phyloP scores from a whole-genome alignment of 306 rosid genomes.

The Lotus japonicus region DNA sequence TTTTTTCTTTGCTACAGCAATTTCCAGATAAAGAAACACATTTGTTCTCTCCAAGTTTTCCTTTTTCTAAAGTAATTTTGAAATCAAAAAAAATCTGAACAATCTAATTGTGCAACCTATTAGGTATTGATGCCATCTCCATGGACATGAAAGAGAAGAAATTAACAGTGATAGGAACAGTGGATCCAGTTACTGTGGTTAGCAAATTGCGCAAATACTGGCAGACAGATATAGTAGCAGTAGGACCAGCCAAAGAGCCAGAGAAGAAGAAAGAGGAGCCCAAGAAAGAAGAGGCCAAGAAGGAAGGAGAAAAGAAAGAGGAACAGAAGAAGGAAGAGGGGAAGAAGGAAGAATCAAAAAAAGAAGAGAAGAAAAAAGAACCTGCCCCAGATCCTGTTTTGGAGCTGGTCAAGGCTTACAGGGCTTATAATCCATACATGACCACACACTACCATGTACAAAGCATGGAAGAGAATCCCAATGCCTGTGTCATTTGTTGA shows the following conservation, averaged over 20 bases:
- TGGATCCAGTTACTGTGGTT: constrained; percentile 77
- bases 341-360: constrained; percentile 44
- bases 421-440: constrained; percentile 65
- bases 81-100: too few relatives aligned
- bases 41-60: not conserved
- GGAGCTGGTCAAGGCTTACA: constrained; percentile 60
- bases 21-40: not conserved
- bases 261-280: constrained; percentile 74
- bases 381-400: constrained; percentile 55
- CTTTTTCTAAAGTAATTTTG: not conserved
- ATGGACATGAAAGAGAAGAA: constrained; percentile 88
- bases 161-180: constrained; percentile 76
- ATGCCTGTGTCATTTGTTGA: constrained; percentile 69
- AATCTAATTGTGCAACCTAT: not conserved
- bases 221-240: constrained; percentile 51
- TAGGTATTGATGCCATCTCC: constrained; percentile 83
- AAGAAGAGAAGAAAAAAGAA: constrained; percentile 47
- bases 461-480: constrained; percentile 94
- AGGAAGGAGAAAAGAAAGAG: constrained; percentile 52
- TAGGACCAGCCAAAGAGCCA: constrained; percentile 86
- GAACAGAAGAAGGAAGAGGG: constrained; percentile 43
- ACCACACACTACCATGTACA: constrained; percentile 64
- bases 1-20: too few relatives aligned
- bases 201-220: constrained; percentile 79
- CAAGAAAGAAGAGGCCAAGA: constrained; percentile 61